Evolutionary conservation across 768 basidiomycete genomes (phyloP).

Genomic region (Rhodosporidiobolus odoratus): DNA sequence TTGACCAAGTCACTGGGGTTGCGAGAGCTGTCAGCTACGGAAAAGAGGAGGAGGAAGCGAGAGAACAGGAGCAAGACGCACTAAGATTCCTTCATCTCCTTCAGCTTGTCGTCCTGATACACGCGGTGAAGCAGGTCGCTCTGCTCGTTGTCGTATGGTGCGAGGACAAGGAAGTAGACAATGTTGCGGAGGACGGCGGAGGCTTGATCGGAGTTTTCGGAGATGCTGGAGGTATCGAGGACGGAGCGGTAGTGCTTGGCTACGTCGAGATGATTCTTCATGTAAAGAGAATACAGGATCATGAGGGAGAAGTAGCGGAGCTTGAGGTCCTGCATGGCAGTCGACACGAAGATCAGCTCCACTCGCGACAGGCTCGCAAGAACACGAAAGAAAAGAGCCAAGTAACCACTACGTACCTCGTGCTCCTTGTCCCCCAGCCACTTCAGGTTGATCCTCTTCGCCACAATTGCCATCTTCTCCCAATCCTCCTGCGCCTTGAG

Average conservation of each 20-base stretch:
- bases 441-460: conserved; percentile 86
- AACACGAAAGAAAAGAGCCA: background rate
- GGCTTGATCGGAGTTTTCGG: conserved; percentile 44
- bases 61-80: conserved; percentile 19
- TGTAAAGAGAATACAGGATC: conserved; percentile 86
- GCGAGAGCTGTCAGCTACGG: background rate
- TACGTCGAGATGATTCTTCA: conserved; percentile 79
- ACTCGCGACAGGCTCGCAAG: background rate
- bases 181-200: conserved; percentile 84
- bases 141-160: conserved; percentile 93
- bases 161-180: conserved; percentile 86
- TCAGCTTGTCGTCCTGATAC: conserved; percentile 67
- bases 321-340: conserved; percentile 69
- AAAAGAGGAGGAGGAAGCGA: conserved; percentile 8
- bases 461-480: conserved; percentile 84
- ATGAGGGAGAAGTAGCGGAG: conserved; percentile 93
- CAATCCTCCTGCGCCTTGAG: conserved; percentile 69
- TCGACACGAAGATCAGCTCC: background rate
- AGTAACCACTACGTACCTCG: conserved; percentile 55
- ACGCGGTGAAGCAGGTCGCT: conserved; percentile 91
- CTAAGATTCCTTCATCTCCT: conserved; percentile 56
- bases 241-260: conserved; percentile 94
- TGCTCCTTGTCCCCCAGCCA: conserved; percentile 85
- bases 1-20: conserved; percentile 77
- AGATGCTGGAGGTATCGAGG: conserved; percentile 93